Evolutionary conservation across 371 early-diverging fungal species (phyloP).

Genomic region (Mortierella sp.): DNA sequence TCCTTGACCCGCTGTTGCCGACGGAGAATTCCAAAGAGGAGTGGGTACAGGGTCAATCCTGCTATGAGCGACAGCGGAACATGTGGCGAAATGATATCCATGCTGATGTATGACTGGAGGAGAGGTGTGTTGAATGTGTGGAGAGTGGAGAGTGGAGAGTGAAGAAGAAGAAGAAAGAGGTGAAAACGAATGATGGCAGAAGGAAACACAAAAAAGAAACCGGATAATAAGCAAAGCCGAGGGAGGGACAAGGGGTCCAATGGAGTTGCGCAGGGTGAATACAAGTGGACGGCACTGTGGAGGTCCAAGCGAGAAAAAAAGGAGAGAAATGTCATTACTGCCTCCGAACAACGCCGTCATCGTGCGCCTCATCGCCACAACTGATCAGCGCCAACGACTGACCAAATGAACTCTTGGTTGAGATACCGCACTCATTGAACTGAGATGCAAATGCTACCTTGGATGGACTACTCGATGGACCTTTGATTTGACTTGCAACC

Average conservation of each 20-base stretch:
- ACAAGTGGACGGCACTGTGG: neutral
- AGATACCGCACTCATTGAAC: too few relatives aligned
- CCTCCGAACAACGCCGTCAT: neutral
- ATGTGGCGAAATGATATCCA: constrained; percentile 40
- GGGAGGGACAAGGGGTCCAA: neutral
- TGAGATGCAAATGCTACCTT: too few relatives aligned
- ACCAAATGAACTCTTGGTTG: too few relatives aligned
- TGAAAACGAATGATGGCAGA: neutral
- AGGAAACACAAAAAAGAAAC: neutral
- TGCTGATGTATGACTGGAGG: neutral
- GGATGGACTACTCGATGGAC: too few relatives aligned
- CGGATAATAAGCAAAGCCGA: constrained; percentile 9
- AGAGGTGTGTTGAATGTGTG: neutral
- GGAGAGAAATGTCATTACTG: neutral
- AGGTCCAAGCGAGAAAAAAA: neutral
- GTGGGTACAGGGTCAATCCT: constrained; percentile 44
- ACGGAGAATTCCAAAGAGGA: constrained; percentile 36
- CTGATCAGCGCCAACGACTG: too few relatives aligned
- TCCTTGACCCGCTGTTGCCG: constrained; percentile 31
- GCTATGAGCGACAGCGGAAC: constrained; percentile 44
- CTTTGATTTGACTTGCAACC: too few relatives aligned
- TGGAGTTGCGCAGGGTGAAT: neutral
- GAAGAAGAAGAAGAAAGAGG: neutral
- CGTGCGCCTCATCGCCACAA: too few relatives aligned
- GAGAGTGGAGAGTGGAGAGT: neutral